Evolutionary conservation across 2,329 filamentous ascomycete genomes (phyloP).

Genomic region (Pseudovirgaria hyperparasitica): DNA sequence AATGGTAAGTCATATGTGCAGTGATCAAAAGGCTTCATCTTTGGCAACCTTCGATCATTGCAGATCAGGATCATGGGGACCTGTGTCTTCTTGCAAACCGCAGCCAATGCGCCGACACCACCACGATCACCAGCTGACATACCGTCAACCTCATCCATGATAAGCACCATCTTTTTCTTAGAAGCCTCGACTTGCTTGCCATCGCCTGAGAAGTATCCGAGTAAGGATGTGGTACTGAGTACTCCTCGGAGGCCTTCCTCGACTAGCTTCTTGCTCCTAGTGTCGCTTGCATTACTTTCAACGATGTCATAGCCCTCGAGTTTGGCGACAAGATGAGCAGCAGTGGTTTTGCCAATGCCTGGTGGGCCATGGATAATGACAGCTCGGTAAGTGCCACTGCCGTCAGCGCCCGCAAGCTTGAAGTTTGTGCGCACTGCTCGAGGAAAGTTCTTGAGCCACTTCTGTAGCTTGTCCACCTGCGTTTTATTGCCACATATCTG

Average conservation of each 20-base stretch:
- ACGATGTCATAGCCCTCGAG: constrained; percentile 87
- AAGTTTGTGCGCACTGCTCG: constrained; percentile 71
- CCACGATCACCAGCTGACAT: constrained; percentile 97
- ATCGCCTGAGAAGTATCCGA: constrained; percentile 79
- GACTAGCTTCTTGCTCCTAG: constrained; percentile 89
- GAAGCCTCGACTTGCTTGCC: constrained; percentile 64
- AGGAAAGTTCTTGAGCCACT: constrained; percentile 74
- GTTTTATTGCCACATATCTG: constrained; percentile 95
- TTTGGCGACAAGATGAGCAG: constrained; percentile 86
- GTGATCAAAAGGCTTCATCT: constrained; percentile 97
- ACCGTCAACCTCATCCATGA: constrained; percentile 98
- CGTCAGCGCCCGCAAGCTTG: constrained; percentile 70
- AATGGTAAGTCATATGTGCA: constrained; percentile 78
- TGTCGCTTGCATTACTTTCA: constrained; percentile 92
- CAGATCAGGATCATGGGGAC: constrained; percentile 95
- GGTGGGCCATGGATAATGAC: constrained; percentile 92
- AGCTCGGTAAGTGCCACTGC: constrained; percentile 70
- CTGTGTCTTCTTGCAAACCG: constrained; percentile 89
- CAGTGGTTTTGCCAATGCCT: constrained; percentile 94
- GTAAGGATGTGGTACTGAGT: constrained; percentile 82
- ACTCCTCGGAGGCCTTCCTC: constrained; percentile 81
- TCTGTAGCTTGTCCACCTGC: constrained; percentile 77
- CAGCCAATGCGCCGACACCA: constrained; percentile 85
- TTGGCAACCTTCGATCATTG: constrained; percentile 82
- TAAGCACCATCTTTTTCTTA: constrained; percentile 88